Evolutionary conservation across 2,329 filamentous ascomycete genomes (phyloP).

Genomic region (Botrytis medusae): DNA sequence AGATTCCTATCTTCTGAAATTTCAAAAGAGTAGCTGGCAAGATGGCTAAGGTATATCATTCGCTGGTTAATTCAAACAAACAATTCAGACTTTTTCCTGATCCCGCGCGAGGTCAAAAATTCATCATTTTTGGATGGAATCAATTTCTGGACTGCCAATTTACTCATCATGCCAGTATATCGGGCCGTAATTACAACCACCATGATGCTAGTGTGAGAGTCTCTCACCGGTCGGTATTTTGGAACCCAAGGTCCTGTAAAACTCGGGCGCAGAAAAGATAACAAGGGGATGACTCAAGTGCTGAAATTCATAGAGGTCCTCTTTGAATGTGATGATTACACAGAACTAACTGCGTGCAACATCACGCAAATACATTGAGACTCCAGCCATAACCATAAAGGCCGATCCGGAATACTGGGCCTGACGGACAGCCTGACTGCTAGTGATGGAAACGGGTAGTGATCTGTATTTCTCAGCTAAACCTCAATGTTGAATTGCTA

Average conservation of each 20-base stretch:
- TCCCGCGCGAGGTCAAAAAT: neutral
- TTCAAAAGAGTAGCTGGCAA: neutral
- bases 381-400: neutral
- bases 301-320: neutral
- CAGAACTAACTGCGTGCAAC: neutral
- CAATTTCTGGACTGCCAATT: neutral
- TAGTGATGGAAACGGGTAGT: neutral
- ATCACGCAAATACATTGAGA: neutral
- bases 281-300: neutral
- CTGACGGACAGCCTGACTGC: neutral
- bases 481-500: neutral
- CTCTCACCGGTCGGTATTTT: neutral
- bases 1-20: neutral
- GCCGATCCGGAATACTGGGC: neutral
- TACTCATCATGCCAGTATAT: neutral
- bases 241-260: neutral
- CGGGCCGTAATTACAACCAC: neutral
- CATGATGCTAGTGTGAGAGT: neutral
- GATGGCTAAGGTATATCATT: neutral
- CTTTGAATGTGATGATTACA: neutral
- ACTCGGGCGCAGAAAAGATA: neutral
- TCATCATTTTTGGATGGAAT: neutral
- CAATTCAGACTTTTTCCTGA: neutral
- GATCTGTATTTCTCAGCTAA: neutral
- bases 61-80: neutral